Evolutionary conservation across 2,329 filamentous ascomycete species (phyloP).

Genomic region (Calycina herbarum): DNA sequence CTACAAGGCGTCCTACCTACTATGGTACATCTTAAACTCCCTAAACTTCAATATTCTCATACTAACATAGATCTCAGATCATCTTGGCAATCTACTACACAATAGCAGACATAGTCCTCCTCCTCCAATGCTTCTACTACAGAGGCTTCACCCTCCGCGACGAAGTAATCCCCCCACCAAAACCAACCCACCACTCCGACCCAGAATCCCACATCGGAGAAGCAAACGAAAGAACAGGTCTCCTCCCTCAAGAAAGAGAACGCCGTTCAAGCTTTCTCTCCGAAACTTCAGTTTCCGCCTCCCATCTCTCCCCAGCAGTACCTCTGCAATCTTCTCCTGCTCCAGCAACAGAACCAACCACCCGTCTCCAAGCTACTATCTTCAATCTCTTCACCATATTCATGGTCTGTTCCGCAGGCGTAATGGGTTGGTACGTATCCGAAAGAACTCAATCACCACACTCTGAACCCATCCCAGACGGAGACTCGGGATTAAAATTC

Average conservation of each 20-base stretch:
- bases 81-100: conserved; percentile 96
- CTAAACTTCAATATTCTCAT: not conserved
- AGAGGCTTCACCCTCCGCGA: conserved; percentile 73
- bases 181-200: conserved; percentile 38
- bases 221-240: conserved; percentile 53
- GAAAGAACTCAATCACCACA: conserved; percentile 38
- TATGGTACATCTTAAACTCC: conserved; percentile 59
- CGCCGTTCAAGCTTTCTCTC: conserved; percentile 56
- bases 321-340: conserved; percentile 56
- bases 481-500: conserved; percentile 59
- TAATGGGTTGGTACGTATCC: conserved; percentile 82
- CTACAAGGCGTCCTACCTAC: conserved; percentile 90
- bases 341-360: conserved; percentile 49
- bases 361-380: conserved; percentile 56
- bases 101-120: conserved; percentile 82
- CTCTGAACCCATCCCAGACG: conserved; percentile 29
- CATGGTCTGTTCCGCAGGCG: conserved; percentile 80
- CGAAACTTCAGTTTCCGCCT: conserved; percentile 55
- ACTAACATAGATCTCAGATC: conserved; percentile 49
- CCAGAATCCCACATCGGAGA: conserved; percentile 35
- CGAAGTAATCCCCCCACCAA: conserved; percentile 46
- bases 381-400: conserved; percentile 77
- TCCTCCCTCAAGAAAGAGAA: conserved; percentile 48
- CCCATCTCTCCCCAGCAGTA: conserved; percentile 77
- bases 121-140: conserved; percentile 94